Base-by-base conservation (phyloP, 2,329 filamentous ascomycete genomes). In the Fusarium buharicum region DNA sequence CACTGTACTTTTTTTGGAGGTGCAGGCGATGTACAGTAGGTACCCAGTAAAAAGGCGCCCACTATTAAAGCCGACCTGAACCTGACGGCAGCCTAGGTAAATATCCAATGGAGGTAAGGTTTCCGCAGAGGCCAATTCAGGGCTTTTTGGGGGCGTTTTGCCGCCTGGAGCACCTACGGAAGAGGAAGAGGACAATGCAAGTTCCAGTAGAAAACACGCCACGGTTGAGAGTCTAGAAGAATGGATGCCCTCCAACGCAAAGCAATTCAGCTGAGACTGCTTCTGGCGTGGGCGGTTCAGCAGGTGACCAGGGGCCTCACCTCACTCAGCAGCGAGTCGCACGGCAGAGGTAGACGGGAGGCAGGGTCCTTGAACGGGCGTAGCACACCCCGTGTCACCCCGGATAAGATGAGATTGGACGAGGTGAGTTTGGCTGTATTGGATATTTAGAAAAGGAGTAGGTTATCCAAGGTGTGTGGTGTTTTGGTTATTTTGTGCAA, bases 1-100 rank as follows among this genome's bases (percentile, higher is more conserved):
- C 60, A 60, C 60, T 54, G 59, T 50, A 45, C 50, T 47, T 43
- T 50, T 62, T 50, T 65, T 50, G 33, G 46, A 55, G 58, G 45
- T 57, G 57, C 61, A 30, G 28, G 24, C 24, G 7, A 33, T 12
- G 30, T n/a, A n/a, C 30, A 33, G 30, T 7, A 59, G 53, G 41
- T 54, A 27, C 43, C 39, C 36, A 37, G 36, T 36, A 38, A 30
- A 59, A 24, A 37, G 43, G 36, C 56, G 52, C 41, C 61, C 61
- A 58, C 61, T 65, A 62, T 64, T 55, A 34, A 61, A 38, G 45
- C 45, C 37, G 36, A 20, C 36, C 49, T 48, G 43, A 38, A 47
- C 17, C 40, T 28, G 39, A 8, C 33, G 49, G 51, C 45, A 55
- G 13, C 13, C 30, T n/a, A 3, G 13, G 14, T n/a, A n/a, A n/a